Base-by-base conservation (phyloP, 805 yeast genomes). In the Lipomyces chichibuensis region DNA sequence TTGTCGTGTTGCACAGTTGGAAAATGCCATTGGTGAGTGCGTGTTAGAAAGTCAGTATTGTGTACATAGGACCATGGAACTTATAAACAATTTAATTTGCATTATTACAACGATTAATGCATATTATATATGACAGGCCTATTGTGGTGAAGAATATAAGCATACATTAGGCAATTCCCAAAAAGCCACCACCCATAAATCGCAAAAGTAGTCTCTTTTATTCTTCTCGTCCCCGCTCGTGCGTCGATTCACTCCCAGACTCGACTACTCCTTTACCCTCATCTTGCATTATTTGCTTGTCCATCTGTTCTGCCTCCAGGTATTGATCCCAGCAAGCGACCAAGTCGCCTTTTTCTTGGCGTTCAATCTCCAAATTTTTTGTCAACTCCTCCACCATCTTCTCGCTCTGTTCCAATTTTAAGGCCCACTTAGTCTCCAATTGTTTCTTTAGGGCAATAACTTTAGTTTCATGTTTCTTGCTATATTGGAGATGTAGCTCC, bases 321-420 rank as follows among this genome's bases (percentile, higher is more conserved):
- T 57, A 64, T 32, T 66, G 62, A 20, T 67, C 71, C 71, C 72
- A 69, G 27, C 55, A 64, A 56, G 53, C 52, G 9, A 69, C 71
- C 43, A 69, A 57, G 55, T 69, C 72, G 32, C 60, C 57, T 39
- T 67, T 69, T 54, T 69, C 72, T 46, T 61, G 49, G n/a, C 72
- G 52, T 37, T 69, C 72, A 13, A 51, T 39, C 55, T 64, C 57
- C 23, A 69, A 54, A n/a, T 58, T 57, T 3, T 58, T 43, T 27
- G 56, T 27, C 39, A 69, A 55, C n/a, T 25, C 8, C 13, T 32
- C 37, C 9, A 67, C 35, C 33, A 51, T 33, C 3, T 35, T 55
- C 29, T 67, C 65, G 20, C 23, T 20, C 29, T 56, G 56, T 23
- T 58, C 64, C 17, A 64, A 29, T 49, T 62, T 61, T 13, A 55